Evolutionary conservation across 169 alveolate species (phyloP), one percentile per base, ranked within the genome.

Genomic region (Plasmodium falciparum): DNA sequence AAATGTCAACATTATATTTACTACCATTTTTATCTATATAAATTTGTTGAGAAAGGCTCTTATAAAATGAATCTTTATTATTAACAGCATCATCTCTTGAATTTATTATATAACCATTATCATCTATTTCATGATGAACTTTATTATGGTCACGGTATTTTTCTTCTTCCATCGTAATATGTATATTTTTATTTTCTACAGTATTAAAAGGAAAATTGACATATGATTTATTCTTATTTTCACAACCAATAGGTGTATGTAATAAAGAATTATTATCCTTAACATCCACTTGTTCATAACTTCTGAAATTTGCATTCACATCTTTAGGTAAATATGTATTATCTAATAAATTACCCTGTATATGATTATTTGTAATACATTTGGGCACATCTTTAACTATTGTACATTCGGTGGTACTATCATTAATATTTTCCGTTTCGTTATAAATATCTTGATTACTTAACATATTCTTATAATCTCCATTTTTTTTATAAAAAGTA

Each of bases 401-500:
- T 43, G 67, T 26, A 50, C 76, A 78, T 7, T 78, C 89, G 4
- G 76, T 54, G 11, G 89, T 78, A 15, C 62, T 78, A 43, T 78
- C 89, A 78, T 78, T 78, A 45, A 50, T 20, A 78, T 66, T 65
- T 52, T 78, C 89, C n/a, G 39, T 66, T 15, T 78, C 89, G 26
- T 78, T 78, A 58, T 26, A 65, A 78, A 50, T 33, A 43, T 65
- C 71, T 45, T 24, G 63, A 45, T 74, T 43, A 78, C 45, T 66
- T 22, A 47, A 13, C 24, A 74, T 22, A 29, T 65, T 29, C 13
- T 61, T 74, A 43, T 29, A 74, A 61, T 74, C 29, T 61, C 47
- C 88, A 20, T 78, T 78, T 52, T 59, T 24, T 26, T 1, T 20
- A 15, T 49, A 76, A 2, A 52, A 17, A 20, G 1, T 26, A n/a